Percentiles rank a stretch among this genome's conserved stretches.
Evolutionary conservation across 208 protist genomes (phyloP).

Genomic region (Willaertia magna): DNA sequence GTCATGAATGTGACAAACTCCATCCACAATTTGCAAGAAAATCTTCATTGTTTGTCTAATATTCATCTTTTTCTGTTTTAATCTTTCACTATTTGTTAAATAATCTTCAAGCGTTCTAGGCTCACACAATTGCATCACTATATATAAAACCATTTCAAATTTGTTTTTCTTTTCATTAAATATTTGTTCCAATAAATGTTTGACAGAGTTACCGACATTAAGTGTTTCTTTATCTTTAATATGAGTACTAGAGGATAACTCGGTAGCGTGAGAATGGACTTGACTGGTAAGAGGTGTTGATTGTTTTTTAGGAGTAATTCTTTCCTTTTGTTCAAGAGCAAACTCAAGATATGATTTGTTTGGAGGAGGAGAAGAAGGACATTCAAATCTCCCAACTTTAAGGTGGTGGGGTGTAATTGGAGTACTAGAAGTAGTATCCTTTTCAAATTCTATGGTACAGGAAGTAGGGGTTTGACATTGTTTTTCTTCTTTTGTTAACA

Average conservation of each 20-base stretch:
- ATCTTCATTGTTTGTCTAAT: neutral
- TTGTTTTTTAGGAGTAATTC: neutral
- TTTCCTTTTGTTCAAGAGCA: neutral
- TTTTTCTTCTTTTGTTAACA: neutral
- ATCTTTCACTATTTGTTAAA: neutral
- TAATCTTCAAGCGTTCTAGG: neutral
- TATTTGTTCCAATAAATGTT: neutral
- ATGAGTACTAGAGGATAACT: no score
- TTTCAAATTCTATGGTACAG: neutral
- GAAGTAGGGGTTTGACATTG: neutral
- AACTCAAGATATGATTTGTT: neutral
- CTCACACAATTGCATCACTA: conserved; percentile 11
- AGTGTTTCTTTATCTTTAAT: neutral
- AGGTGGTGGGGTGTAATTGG: neutral
- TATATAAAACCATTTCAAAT: conserved; percentile 14
- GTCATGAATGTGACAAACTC: neutral
- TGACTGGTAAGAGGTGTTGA: no score
- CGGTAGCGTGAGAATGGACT: no score
- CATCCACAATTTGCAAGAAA: neutral
- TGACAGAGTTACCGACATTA: neutral
- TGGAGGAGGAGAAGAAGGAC: neutral
- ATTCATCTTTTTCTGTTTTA: neutral
- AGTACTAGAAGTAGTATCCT: neutral
- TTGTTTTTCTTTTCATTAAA: conserved; percentile 1
- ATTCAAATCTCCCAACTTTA: no score